These are phyloP conservation scores for Botrytis elliptica DNA, from an alignment of 2,329 filamentous ascomycete species.

Conservation along the genomic window DNA sequence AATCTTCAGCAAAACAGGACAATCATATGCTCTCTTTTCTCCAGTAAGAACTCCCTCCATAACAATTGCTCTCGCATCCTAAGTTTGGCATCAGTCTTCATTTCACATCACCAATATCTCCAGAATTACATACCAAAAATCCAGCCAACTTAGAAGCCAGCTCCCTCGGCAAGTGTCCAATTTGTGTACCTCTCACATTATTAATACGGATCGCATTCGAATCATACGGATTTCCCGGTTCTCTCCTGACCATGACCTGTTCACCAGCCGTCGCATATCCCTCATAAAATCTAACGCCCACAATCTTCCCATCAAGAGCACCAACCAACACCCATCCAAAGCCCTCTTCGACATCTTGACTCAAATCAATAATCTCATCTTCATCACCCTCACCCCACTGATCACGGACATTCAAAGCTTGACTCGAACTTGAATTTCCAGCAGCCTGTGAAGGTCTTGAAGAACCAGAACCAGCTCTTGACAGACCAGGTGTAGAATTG, in stretches of 20 bases:
- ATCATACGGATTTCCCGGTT: conserved; percentile 70
- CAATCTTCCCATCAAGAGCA: conserved; percentile 47
- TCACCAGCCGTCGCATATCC: conserved; percentile 63
- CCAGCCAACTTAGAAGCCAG: conserved; percentile 70
- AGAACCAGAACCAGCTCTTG: conserved; percentile 9
- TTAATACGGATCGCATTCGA: conserved; percentile 74
- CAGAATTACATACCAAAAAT: conserved; percentile 58
- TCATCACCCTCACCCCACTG: conserved; percentile 31
- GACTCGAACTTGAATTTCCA: conserved; percentile 21
- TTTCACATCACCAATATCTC: neutral
- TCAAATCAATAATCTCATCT: conserved; percentile 36
- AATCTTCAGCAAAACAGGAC: conserved; percentile 66
- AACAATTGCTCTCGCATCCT: conserved; percentile 57
- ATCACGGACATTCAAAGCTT: conserved; percentile 29
- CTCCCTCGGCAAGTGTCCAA: conserved; percentile 72
- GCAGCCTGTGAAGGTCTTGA: conserved; percentile 17
- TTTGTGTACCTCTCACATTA: conserved; percentile 72
- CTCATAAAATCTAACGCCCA: conserved; percentile 57
- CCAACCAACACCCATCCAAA: conserved; percentile 36
- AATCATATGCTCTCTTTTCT: conserved; percentile 65
- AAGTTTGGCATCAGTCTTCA: conserved; percentile 24
- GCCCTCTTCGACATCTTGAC: conserved; percentile 37
- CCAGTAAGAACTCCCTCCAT: conserved; percentile 71
- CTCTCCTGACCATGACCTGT: conserved; percentile 60
- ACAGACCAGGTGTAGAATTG: neutral